phyloP scores from a whole-genome alignment of 1,139 yeast species.

The Spathaspora sp. region DNA sequence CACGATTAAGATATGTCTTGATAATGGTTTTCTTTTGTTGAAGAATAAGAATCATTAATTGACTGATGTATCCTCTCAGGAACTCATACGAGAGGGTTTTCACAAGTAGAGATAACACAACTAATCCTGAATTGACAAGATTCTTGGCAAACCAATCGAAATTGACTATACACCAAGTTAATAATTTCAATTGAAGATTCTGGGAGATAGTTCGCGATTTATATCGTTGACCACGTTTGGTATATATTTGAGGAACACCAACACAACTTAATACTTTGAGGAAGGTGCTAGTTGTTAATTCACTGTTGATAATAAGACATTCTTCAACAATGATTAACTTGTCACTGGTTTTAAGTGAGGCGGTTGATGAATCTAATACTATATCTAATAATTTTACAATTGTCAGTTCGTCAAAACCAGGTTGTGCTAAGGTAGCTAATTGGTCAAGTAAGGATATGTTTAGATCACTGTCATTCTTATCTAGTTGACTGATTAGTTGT shows the following conservation, averaged over 20 bases:
- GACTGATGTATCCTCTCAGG: constrained; percentile 27
- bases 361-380: constrained; percentile 5
- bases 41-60: constrained; percentile 23
- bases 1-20: constrained; percentile 8
- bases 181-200: constrained; percentile 20
- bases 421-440: background rate
- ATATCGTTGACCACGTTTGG: constrained; percentile 18
- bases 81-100: constrained; percentile 30
- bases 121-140: constrained; percentile 14
- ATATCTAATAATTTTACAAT: constrained; percentile 6
- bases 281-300: constrained; percentile 14
- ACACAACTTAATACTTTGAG: constrained; percentile 23
- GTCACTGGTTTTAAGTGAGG: constrained; percentile 6
- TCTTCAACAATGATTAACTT: constrained; percentile 11
- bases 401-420: constrained; percentile 5
- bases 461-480: background rate
- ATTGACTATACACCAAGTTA: constrained; percentile 28
- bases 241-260: constrained; percentile 27
- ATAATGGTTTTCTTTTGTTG: constrained; percentile 6
- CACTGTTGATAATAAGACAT: constrained; percentile 8
- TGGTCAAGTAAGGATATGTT: background rate
- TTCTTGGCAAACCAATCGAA: constrained; percentile 23
- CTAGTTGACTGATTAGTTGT: background rate
- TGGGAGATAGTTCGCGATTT: constrained; percentile 20
- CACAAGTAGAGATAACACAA: constrained; percentile 27